phyloP scores from a whole-genome alignment of 148 eudicot genomes.

The Rhododendron henanense region DNA sequence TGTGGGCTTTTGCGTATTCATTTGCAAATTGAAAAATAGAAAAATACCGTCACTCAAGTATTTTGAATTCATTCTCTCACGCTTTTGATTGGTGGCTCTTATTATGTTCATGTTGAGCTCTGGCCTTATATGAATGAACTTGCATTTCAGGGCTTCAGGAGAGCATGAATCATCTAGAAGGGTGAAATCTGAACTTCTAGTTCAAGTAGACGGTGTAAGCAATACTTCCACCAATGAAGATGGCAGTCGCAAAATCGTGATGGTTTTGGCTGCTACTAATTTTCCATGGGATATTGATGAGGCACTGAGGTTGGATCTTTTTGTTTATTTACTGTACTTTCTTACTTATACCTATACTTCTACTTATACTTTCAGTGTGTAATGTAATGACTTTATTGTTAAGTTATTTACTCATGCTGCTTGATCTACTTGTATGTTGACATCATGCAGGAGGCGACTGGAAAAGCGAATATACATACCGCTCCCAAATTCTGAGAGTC shows the following conservation, averaged over 20 bases:
- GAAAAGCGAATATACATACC: constrained; percentile 98
- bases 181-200: constrained; percentile 96
- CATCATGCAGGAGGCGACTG: constrained; percentile 73
- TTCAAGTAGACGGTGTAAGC: constrained; percentile 96
- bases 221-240: constrained; percentile 79
- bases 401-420: neutral
- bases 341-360: neutral
- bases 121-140: constrained; percentile 10
- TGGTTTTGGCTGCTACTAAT: constrained; percentile 99
- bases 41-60: neutral
- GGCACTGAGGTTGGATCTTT: constrained; percentile 69
- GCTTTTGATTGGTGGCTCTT: neutral
- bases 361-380: neutral
- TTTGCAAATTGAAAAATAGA: neutral
- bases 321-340: neutral
- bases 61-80: constrained; percentile 1
- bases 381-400: neutral
- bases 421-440: constrained; percentile 22
- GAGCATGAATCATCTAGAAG: constrained; percentile 99
- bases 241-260: constrained; percentile 86
- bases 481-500: constrained; percentile 82
- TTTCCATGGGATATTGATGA: constrained; percentile 99
- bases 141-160: constrained; percentile 79
- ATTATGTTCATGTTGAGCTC: neutral
- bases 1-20: neutral